A percentile compares a stretch with the other conserved stretches of the same genome.
Evolutionary conservation across 768 basidiomycete genomes (phyloP).

Genomic region (Agaricus subrufescens): DNA sequence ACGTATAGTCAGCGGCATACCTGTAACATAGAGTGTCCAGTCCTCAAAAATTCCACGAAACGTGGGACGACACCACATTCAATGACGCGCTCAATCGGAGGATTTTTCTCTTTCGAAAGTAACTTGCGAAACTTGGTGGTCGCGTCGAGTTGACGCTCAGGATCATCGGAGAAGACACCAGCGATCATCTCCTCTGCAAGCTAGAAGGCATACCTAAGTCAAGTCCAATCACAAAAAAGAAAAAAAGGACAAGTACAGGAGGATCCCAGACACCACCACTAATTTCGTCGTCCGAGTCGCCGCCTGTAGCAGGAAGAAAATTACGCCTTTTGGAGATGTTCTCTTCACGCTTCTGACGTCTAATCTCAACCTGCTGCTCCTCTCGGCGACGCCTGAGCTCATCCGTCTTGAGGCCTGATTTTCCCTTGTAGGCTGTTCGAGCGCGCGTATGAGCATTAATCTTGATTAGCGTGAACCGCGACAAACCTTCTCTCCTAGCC

Average conservation of each 20-base stretch:
- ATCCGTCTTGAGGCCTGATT: slow-evolving; percentile 83
- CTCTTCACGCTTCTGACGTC: slow-evolving; percentile 97
- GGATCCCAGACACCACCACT: slow-evolving; percentile 68
- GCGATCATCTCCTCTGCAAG: slow-evolving; percentile 89
- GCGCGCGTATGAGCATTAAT: slow-evolving; percentile 31
- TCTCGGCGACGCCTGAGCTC: slow-evolving; percentile 95
- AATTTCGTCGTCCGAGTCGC: slow-evolving; percentile 92
- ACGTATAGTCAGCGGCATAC: slow-evolving; percentile 30
- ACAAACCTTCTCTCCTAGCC: slow-evolving; percentile 67
- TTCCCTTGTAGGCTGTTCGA: slow-evolving; percentile 79
- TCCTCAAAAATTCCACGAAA: slow-evolving; percentile 90
- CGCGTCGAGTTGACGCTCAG: slow-evolving; percentile 90
- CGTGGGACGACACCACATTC: slow-evolving; percentile 96
- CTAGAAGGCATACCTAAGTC: slow-evolving; percentile 29
- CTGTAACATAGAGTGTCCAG: slow-evolving; percentile 81
- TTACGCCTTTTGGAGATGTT: slow-evolving; percentile 97
- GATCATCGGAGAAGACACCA: slow-evolving; percentile 89
- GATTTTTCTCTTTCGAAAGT: slow-evolving; percentile 98
- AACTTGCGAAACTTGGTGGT: slow-evolving; percentile 99
- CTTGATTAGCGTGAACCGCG: slow-evolving; percentile 18
- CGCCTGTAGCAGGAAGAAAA: slow-evolving; percentile 68
- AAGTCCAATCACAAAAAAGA: slow-evolving; percentile 10
- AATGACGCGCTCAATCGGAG: slow-evolving; percentile 97
- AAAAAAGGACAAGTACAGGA: slow-evolving; percentile 46
- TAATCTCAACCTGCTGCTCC: slow-evolving; percentile 98